Evolutionary conservation across 1,284 basidiomycete species (phyloP), one percentile per base, ranked within the genome.

Genomic region (Trametes versicolor): DNA sequence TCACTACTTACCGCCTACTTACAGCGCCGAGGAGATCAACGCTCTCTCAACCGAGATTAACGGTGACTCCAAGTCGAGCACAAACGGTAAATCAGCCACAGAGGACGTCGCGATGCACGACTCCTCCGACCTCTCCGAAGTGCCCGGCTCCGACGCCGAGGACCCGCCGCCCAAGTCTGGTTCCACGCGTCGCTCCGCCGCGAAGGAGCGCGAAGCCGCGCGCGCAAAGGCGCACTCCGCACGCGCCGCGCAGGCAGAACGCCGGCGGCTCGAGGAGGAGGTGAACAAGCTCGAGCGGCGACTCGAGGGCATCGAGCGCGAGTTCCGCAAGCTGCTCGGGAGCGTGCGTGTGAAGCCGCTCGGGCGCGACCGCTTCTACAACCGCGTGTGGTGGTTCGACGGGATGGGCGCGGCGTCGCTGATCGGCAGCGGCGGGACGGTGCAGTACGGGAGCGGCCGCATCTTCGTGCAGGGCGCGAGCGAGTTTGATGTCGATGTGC

Each of bases 301-400:
- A 49, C 85, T 98, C 34, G 94, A 96, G 71, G 86, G 86, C 62
- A 93, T 98, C 67, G 97, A 99, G 75, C 89, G 94, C 60, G 97
- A 99, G 70, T 99, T 98, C 80, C 85, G 97, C 64, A 91, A 95
- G 72, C 83, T 94, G 63, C 82, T 95, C 36, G 93, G 93, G 62
- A 89, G 91, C 8, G 86, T 97, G 47, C 87, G 97, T 52, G 89
- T 95, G 49, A 92, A 93, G 71, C 95, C 97, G 1, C 74, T 99
- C 52, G 97, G 98, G 3, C 85, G 87, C 69, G 98, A 99, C 77
- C 85, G 97, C 60, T 99, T 98, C 79, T 91, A 94, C 73, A 97
- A 98, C 77, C 89, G 93, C 37, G 86, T 98, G 67, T 99, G 97
- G 96, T 99, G 97, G 97, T 94, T 99, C 75, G 97, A 99, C 79